Base-by-base conservation (phyloP, 352 stramenopile species). In the Globisporangium polare region DNA sequence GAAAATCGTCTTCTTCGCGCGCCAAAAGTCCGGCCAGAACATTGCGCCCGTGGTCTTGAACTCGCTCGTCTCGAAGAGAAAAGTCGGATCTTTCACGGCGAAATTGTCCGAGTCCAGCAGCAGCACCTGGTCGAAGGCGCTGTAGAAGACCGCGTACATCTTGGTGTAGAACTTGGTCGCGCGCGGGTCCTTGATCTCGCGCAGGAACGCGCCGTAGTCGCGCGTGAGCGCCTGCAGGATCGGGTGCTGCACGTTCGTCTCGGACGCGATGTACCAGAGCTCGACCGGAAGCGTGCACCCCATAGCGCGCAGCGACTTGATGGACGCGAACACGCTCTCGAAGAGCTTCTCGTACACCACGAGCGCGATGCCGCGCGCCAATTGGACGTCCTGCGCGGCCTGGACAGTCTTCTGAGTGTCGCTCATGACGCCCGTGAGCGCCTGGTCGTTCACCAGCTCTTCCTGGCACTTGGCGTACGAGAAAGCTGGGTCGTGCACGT, bases 21-120 rank as follows among this genome's bases (percentile, higher is more conserved):
- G 70, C 84, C 84, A 94, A 60, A 86, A 94, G 47, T 94, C 84
- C 5, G 84, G 84, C 84, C 84, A 94, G 67, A 94, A 94, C 9
- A 94, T 64, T 6, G 84, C 82, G 0, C 84, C 84, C 0, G 63
- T 77, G 35, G 51, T 22, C 12, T 45, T 46, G 46, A 88, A 94
- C 58, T 86, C 65, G 1, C 43, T 24, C 9, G 69, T 74, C 3
- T 78, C 72, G 53, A 94, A 92, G 3, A 92, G 68, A 45, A 79
- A 89, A 13, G 68, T 87, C 18, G 85, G 85, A 39, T 94, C 80
- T 8, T 58, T 58, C 2, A 86, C 76, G 0, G 81, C 73, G 27
- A 92, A 89, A 62, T 90, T 92, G 66, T 94, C 85, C 6, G 81
- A 69, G 58, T 94, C 85, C 13, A 94, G 67, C 7, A 94, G 68